Base-by-base conservation (phyloP, 768 basidiomycete genomes). In the Filobasidium floriforme region DNA sequence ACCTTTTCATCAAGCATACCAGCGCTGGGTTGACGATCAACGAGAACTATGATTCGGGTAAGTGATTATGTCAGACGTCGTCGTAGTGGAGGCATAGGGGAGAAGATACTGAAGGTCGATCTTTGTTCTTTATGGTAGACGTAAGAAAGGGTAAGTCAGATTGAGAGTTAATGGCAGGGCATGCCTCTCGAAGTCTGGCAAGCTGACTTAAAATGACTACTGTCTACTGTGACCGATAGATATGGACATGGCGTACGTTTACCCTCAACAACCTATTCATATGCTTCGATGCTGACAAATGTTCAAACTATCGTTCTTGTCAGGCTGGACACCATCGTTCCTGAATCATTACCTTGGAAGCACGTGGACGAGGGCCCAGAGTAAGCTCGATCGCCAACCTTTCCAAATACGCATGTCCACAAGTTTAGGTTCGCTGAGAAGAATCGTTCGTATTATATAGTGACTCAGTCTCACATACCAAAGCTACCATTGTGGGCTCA, bases 311-410 rank as follows among this genome's bases (percentile, higher is more conserved):
- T 40, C 59, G 26, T 15, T 44, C 28, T n/a, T 22, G 44, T 1
- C 57, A 71, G 90, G 4, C 80, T 96, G 22, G 92, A 96, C 79
- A 83, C 80, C 37, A 86, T 96, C 66, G 90, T 97, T 0, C 92
- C 92, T 0, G 92, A 96, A 75, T 82, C 75, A 15, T 80, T 93
- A 15, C 79, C 84, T 61, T 94, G 92, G 91, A 80, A 81, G 44
- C 92, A 96, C 77, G 89, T 86, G 0, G 90, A 92, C 74, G 92
- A 97, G 81, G 92, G 91, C 24, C 89, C 87, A 55, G 92, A 94
- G 90, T 92, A 75, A 80, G 87, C 49, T 18, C 15, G 26, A 22
- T 80, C 18, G 57, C 44, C 24, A 46, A 3, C 3, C 12, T n/a
- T 19, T 22, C n/a, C n/a, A n/a, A n/a, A n/a, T n/a, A n/a, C n/a